These are phyloP conservation scores for Suhomyces bribrorum DNA, from an alignment of 1,139 yeast genomes.

Conservation along the genomic window DNA sequence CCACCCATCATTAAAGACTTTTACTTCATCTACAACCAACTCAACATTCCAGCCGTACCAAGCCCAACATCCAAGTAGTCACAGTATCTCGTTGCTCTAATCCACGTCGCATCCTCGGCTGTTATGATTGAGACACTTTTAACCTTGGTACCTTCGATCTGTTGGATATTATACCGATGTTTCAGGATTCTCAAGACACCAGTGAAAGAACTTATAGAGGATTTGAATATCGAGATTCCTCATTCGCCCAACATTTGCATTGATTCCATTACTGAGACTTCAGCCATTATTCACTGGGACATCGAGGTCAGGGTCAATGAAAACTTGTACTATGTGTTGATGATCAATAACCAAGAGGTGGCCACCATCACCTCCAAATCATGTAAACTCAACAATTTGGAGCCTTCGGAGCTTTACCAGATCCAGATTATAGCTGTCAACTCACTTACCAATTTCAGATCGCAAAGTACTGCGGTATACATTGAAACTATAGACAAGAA, in stretches of 20 bases:
- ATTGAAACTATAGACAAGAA: constrained; percentile 16
- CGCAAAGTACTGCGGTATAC: constrained; percentile 37
- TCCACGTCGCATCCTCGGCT: too few species aligned
- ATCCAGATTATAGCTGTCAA: constrained; percentile 45
- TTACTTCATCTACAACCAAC: not conserved
- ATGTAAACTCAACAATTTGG: constrained; percentile 39
- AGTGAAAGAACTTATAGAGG: constrained; percentile 37
- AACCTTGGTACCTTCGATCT: constrained; percentile 44
- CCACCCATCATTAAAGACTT: not conserved
- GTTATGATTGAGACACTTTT: constrained; percentile 43
- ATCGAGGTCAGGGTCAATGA: constrained; percentile 35
- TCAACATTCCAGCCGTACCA: not conserved
- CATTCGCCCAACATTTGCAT: constrained; percentile 43
- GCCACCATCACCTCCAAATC: constrained; percentile 41
- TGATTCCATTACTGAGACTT: constrained; percentile 33
- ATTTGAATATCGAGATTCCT: constrained; percentile 44
- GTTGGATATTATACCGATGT: constrained; percentile 47
- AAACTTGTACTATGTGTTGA: constrained; percentile 35
- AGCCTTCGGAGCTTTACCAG: constrained; percentile 32
- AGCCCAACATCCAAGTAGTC: too few species aligned
- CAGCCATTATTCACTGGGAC: constrained; percentile 48
- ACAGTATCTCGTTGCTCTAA: too few species aligned
- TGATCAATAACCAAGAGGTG: constrained; percentile 41
- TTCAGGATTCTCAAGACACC: constrained; percentile 39
- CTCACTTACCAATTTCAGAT: constrained; percentile 36